A percentile compares a stretch with the other conserved stretches of the same genome.
These are phyloP conservation scores for Tetrapisispora nanseiensis DNA, from an alignment of 805 yeast genomes.

Conservation along the genomic window DNA sequence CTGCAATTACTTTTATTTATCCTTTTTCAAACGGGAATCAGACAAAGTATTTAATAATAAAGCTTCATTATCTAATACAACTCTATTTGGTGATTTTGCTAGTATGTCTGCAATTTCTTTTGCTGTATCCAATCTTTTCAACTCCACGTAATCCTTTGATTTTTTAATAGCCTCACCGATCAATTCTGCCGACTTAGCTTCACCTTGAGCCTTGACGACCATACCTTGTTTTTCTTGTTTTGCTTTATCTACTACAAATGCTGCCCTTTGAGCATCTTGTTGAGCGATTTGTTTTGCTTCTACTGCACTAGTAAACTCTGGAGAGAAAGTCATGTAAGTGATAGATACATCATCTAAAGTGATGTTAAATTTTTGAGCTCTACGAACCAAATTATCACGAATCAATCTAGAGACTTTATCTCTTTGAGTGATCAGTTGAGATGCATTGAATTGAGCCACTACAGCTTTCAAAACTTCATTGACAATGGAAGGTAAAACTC, in stretches of 20 bases:
- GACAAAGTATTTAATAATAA: constrained; percentile 79
- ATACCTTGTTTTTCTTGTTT: constrained; percentile 95
- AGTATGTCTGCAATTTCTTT: constrained; percentile 85
- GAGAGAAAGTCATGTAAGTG: constrained; percentile 94
- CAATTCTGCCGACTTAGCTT: constrained; percentile 93
- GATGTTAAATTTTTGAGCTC: constrained; percentile 85
- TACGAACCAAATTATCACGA: constrained; percentile 79
- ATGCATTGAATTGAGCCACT: constrained; percentile 97
- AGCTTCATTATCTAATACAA: constrained; percentile 85
- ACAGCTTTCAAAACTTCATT: constrained; percentile 94
- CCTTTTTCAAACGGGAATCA: constrained; percentile 45
- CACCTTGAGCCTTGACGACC: constrained; percentile 97
- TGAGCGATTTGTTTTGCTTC: constrained; percentile 99
- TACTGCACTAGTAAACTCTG: constrained; percentile 94
- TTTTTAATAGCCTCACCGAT: constrained; percentile 99
- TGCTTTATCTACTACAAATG: constrained; percentile 93
- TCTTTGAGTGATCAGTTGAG: constrained; percentile 97
- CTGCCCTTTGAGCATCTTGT: constrained; percentile 98
- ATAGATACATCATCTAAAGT: constrained; percentile 90
- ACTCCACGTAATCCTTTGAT: constrained; percentile 89
- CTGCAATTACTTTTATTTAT: background rate
- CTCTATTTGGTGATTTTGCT: constrained; percentile 81
- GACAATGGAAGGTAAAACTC: constrained; percentile 94
- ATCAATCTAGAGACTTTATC: constrained; percentile 89
- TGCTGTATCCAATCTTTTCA: constrained; percentile 94